A percentile compares a stretch with the other conserved stretches of the same genome.
These are phyloP conservation scores for Hygrophorus pudorinus DNA, from an alignment of 768 basidiomycete species.

Conservation along the genomic window DNA sequence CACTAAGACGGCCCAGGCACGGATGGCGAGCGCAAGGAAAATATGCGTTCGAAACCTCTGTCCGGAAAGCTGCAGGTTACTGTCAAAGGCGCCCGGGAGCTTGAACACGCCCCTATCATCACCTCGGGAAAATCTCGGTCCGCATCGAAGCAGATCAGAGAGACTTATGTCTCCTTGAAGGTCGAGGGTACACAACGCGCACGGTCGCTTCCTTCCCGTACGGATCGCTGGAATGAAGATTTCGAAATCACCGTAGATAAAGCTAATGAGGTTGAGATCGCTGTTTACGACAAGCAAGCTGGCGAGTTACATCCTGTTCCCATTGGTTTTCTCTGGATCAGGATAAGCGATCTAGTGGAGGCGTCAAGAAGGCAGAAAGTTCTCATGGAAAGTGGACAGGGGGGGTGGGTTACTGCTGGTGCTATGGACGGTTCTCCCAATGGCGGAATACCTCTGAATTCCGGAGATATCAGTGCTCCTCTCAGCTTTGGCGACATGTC, in stretches of 20 bases:
- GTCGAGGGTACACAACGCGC: slow-evolving; percentile 93
- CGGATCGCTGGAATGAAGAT: slow-evolving; percentile 96
- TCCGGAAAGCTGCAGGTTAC: slow-evolving; percentile 89
- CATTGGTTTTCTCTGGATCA: slow-evolving; percentile 92
- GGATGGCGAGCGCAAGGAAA: slow-evolving; percentile 85
- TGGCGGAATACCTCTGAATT: slow-evolving; percentile 21
- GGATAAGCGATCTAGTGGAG: slow-evolving; percentile 89
- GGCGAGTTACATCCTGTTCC: slow-evolving; percentile 76
- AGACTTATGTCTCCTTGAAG: slow-evolving; percentile 90
- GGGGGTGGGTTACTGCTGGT: slow-evolving; percentile 93
- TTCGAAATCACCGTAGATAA: slow-evolving; percentile 97
- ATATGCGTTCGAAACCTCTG: slow-evolving; percentile 85
- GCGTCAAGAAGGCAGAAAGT: slow-evolving; percentile 89
- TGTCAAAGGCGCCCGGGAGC: slow-evolving; percentile 82
- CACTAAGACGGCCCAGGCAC: slow-evolving; percentile 38
- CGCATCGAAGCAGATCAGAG: slow-evolving; percentile 67
- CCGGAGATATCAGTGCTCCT: slow-evolving; percentile 38
- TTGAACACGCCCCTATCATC: slow-evolving; percentile 84
- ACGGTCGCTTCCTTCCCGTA: slow-evolving; percentile 85
- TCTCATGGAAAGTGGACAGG: slow-evolving; percentile 73
- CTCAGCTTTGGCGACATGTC: slow-evolving; percentile 36
- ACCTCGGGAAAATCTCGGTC: slow-evolving; percentile 52
- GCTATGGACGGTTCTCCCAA: slow-evolving; percentile 60
- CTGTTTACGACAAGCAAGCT: slow-evolving; percentile 86
- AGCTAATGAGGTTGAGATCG: slow-evolving; percentile 96